Conservation (phyloP, 2,329 filamentous ascomycete species). For the Pseudocercospora fuligena region DNA sequence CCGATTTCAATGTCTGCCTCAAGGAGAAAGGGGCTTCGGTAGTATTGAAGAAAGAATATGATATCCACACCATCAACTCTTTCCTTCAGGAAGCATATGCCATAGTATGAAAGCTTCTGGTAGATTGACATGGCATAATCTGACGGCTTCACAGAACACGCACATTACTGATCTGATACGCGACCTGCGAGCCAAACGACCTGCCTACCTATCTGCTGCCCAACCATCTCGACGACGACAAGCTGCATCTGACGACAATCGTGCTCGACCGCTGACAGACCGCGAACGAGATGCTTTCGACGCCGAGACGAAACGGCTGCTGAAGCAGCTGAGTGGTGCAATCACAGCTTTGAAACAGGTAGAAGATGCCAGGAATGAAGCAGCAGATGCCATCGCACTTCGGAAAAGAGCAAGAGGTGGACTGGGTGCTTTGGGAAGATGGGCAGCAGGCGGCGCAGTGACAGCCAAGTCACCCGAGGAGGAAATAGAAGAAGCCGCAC, state of each 20-base stretch:
- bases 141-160: conserved; percentile 66
- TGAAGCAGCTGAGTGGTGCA: conserved; percentile 81
- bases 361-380: conserved; percentile 79
- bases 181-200: conserved; percentile 82
- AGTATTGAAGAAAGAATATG: conserved; percentile 51
- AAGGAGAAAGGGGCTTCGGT: conserved; percentile 59
- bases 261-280: conserved; percentile 70
- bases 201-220: conserved; percentile 86
- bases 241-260: conserved; percentile 37
- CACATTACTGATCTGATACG: conserved; percentile 80
- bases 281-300: conserved; percentile 85
- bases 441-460: conserved; percentile 62
- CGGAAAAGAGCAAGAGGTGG: conserved; percentile 69
- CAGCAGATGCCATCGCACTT: conserved; percentile 70
- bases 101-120: conserved; percentile 66
- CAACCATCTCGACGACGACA: conserved; percentile 59
- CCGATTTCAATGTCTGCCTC: conserved; percentile 71
- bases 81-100: conserved; percentile 94
- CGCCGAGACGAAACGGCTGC: conserved; percentile 79
- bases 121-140: conserved; percentile 22
- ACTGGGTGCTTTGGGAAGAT: conserved; percentile 71
- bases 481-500: conserved; percentile 70
- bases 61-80: conserved; percentile 66
- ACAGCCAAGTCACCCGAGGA: conserved; percentile 69
- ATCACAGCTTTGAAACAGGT: conserved; percentile 81